Percentiles rank a stretch among this genome's conserved stretches.
Conservation (phyloP, 441 rosid genomes). For the Macaranga tanarius region DNA sequence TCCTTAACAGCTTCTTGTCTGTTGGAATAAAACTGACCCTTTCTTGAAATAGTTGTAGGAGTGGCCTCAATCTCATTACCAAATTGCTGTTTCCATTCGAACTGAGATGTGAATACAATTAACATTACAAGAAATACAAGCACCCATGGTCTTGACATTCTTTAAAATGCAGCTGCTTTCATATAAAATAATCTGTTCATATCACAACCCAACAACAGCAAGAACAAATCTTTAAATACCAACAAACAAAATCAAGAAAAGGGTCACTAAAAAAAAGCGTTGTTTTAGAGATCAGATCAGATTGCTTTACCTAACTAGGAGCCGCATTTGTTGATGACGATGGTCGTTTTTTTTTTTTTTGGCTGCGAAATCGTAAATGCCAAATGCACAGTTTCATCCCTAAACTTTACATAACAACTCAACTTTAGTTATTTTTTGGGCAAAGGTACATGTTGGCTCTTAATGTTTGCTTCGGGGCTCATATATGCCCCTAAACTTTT, state of each 20-base stretch:
- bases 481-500: too few relatives aligned
- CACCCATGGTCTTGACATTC: conserved; percentile 70
- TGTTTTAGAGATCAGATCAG: conserved; percentile 21
- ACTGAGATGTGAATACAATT: conserved; percentile 61
- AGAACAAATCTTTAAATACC: too few relatives aligned
- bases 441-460: too few relatives aligned
- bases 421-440: too few relatives aligned
- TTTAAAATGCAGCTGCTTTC: not conserved
- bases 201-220: too few relatives aligned
- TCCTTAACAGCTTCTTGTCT: conserved; percentile 55
- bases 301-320: not conserved
- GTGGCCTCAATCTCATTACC: conserved; percentile 53
- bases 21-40: conserved; percentile 40
- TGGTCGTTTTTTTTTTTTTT: not conserved
- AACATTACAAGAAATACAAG: conserved; percentile 59
- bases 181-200: conserved; percentile 2
- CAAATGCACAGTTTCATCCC: too few relatives aligned
- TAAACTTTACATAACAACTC: too few relatives aligned
- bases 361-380: too few relatives aligned
- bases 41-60: conserved; percentile 30
- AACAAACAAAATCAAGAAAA: not conserved
- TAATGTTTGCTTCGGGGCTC: too few relatives aligned
- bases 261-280: too few relatives aligned
- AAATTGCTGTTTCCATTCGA: conserved; percentile 78
- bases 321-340: not conserved